Base-by-base conservation (phyloP, 2,329 filamentous ascomycete species). In the Ophiostoma populinum region DNA sequence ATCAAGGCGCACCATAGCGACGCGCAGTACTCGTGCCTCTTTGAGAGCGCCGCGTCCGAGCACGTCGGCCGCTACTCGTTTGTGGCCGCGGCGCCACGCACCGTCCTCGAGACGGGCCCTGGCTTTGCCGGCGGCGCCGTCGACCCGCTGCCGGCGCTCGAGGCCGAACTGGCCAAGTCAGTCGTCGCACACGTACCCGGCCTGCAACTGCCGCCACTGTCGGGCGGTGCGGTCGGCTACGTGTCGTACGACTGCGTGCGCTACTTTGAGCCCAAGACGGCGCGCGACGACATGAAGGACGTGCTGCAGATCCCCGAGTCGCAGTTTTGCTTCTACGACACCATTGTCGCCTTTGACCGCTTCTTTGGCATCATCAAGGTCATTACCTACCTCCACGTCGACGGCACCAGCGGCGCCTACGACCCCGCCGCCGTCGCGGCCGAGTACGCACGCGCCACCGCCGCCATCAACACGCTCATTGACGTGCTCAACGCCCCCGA, bases 271-370 rank as follows among this genome's bases (percentile, higher is more conserved):
- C 90, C 90, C 42, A 92, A 86, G 66, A 95, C 90, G n/a, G 76
- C 75, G 18, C 71, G 85, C 33, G 73, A 82, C 3, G 73, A 82
- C 3, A 73, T 94, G 63, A 78, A 90, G 56, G 90, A 98, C 56
- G 69, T 92, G 20, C 67, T 95, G 16, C 62, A 78, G 40, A 81
- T 95, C 27, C 90, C 90, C 1, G 90, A 98, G 63, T 86, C 82
- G 40, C 63, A 95, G 20, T 95, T 98, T 55, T 95, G 95, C 82
- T 67, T 98, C 11, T 95, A 83, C 55, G 81, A 95, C 53, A 94
- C 87, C 26, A 78, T 95, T 40, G 68, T 98, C 19, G 86, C 86
- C 8, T 85, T 95, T 50, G 90, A 98, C 52, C 78, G 92, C 49
- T 94, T 95, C 60, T 92, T 75, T 56, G 85, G 87, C 50, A 74